Evolutionary conservation across 768 basidiomycete species (phyloP).

Genomic region (Boletus vinaceobasis): DNA sequence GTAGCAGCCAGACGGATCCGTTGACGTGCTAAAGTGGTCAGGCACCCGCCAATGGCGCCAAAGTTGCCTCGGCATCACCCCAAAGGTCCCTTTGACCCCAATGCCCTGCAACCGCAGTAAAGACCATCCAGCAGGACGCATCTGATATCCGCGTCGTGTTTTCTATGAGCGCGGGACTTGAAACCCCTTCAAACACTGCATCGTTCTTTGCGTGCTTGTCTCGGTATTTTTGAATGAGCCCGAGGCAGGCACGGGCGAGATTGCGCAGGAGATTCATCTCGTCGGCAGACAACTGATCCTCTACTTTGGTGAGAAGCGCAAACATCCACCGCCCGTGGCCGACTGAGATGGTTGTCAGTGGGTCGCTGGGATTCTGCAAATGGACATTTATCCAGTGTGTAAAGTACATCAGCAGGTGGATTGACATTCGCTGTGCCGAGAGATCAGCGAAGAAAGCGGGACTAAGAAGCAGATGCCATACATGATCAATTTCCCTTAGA

Average conservation of each 20-base stretch:
- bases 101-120: slow-evolving; percentile 57
- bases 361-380: slow-evolving; percentile 41
- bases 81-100: slow-evolving; percentile 85
- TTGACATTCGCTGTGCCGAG: slow-evolving; percentile 51
- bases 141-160: slow-evolving; percentile 35
- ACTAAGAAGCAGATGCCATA: slow-evolving; percentile 29
- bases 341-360: slow-evolving; percentile 43
- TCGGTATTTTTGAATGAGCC: slow-evolving; percentile 38
- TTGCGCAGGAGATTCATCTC: slow-evolving; percentile 75
- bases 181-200: slow-evolving; percentile 5
- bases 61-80: slow-evolving; percentile 67
- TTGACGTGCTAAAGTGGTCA: slow-evolving; percentile 4
- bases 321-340: slow-evolving; percentile 78
- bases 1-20: background rate
- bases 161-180: background rate
- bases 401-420: slow-evolving; percentile 83
- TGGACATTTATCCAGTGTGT: slow-evolving; percentile 73
- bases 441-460: slow-evolving; percentile 6
- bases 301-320: slow-evolving; percentile 63
- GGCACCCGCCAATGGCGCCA: slow-evolving; percentile 32
- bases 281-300: slow-evolving; percentile 67
- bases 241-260: slow-evolving; percentile 68
- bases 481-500: slow-evolving; percentile 64
- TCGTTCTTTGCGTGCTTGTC: slow-evolving; percentile 21
- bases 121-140: slow-evolving; percentile 70